A percentile compares a stretch with the other conserved stretches of the same genome.
Evolutionary conservation across 306 rosid genomes (phyloP).

Genomic region (Betula pendula): DNA sequence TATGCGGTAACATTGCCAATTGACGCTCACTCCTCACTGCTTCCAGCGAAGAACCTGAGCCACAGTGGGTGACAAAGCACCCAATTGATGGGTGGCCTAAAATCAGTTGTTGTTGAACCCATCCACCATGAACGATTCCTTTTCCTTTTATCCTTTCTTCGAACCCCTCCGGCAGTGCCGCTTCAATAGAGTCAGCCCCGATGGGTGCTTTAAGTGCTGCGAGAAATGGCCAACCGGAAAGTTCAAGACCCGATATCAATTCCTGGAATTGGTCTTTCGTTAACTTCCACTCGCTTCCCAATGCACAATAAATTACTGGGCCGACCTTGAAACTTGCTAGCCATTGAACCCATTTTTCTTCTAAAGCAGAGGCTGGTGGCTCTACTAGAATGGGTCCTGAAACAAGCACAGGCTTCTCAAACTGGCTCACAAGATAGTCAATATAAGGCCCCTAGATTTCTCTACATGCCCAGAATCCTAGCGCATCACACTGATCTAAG

Average conservation of each 20-base stretch:
- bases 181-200: conserved; percentile 26
- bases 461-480: conserved; percentile 28
- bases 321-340: conserved; percentile 12
- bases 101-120: conserved; percentile 38
- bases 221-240: conserved; percentile 28
- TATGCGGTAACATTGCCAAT: conserved; percentile 33
- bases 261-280: conserved; percentile 15
- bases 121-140: conserved; percentile 36
- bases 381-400: conserved; percentile 30
- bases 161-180: conserved; percentile 37
- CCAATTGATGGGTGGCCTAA: no score
- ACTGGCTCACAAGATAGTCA: no score
- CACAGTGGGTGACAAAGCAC: conserved; percentile 41
- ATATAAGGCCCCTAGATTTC: conserved; percentile 37
- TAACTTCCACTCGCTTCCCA: conserved; percentile 42
- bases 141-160: conserved; percentile 25
- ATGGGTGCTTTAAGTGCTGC: conserved; percentile 36
- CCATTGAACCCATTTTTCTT: no score
- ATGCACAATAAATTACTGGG: no score
- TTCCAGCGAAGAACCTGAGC: conserved; percentile 37
- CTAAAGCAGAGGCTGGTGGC: conserved; percentile 21
- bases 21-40: conserved; percentile 33
- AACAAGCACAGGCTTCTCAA: no score
- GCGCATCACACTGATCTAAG: conserved; percentile 23
- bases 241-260: no score